Conservation (phyloP, 2,329 filamentous ascomycete species). For the Raffaelea ambrosiae region DNA sequence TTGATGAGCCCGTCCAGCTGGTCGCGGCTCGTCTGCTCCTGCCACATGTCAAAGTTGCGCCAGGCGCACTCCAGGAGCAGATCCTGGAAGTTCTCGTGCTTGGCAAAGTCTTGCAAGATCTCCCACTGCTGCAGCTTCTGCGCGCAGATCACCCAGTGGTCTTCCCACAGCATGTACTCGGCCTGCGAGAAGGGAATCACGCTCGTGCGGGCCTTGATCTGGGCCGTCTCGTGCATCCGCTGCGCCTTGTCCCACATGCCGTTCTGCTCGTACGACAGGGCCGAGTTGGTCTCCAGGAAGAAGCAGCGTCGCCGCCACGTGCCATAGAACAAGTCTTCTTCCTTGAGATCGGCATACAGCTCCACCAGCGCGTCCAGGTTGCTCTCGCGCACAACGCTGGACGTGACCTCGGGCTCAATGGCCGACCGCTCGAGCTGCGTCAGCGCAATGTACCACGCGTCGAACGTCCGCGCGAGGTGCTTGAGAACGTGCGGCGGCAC, state of each 20-base stretch:
- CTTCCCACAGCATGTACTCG: constrained; percentile 99
- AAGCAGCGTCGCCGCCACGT: constrained; percentile 93
- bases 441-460: constrained; percentile 93
- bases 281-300: constrained; percentile 95
- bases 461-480: constrained; percentile 86
- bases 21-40: constrained; percentile 74
- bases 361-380: constrained; percentile 94
- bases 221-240: constrained; percentile 89
- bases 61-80: constrained; percentile 90
- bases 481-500: constrained; percentile 95
- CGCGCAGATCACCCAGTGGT: constrained; percentile 96
- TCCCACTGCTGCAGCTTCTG: constrained; percentile 99
- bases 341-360: constrained; percentile 80
- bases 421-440: constrained; percentile 85
- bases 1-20: constrained; percentile 91
- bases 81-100: constrained; percentile 98
- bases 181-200: constrained; percentile 93
- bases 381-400: constrained; percentile 77
- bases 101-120: constrained; percentile 92
- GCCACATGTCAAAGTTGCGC: constrained; percentile 94
- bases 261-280: constrained; percentile 95
- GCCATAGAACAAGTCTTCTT: constrained; percentile 96
- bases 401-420: constrained; percentile 77
- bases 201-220: constrained; percentile 93
- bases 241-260: constrained; percentile 99